Evolutionary conservation across 176 grass and related monocot genomes (phyloP).

Genomic region (Oryza nivara): DNA sequence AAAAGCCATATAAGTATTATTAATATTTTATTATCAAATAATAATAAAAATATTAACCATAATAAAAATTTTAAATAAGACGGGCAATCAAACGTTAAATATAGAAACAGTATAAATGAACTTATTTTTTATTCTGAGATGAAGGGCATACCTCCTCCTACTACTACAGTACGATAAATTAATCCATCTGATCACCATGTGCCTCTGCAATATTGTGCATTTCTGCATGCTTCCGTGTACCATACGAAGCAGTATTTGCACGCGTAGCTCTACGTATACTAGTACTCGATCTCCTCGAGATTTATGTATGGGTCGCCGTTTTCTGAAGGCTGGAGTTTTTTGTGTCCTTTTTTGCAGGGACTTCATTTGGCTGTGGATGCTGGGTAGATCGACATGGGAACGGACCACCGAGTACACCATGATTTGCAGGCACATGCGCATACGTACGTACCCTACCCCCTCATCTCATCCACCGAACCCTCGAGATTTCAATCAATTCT

Average conservation of each 20-base stretch:
- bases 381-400: not conserved
- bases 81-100: too few species aligned
- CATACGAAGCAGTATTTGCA: not conserved
- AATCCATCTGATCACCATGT: not conserved
- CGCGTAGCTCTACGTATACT: not conserved
- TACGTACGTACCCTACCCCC: not conserved
- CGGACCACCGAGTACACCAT: not conserved
- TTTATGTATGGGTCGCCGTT: not conserved
- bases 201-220: not conserved
- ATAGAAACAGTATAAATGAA: too few species aligned
- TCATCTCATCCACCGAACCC: not conserved
- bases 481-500: constrained; percentile 3
- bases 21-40: too few species aligned
- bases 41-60: too few species aligned
- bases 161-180: not conserved
- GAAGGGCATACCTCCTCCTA: too few species aligned
- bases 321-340: not conserved
- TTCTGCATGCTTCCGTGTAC: not conserved
- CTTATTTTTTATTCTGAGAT: too few species aligned
- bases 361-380: not conserved
- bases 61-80: too few species aligned
- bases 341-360: not conserved
- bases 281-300: not conserved
- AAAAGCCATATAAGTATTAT: too few species aligned
- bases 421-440: not conserved